Evolutionary conservation across 2,329 filamentous ascomycete genomes (phyloP), one percentile per base, ranked within the genome.

Genomic region (Colletotrichum spinosum): DNA sequence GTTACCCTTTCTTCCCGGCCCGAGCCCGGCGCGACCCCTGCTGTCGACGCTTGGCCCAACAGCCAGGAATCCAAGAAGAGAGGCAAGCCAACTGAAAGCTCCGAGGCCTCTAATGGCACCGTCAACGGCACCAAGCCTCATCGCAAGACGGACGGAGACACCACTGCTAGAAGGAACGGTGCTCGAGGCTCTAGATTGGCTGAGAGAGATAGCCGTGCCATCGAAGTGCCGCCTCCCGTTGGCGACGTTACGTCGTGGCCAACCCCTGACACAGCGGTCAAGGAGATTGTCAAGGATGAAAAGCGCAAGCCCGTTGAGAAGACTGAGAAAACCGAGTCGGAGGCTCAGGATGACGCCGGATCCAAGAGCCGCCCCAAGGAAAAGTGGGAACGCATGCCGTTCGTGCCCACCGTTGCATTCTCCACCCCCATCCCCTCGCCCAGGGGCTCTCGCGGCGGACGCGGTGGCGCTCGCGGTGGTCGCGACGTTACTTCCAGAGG

Each of bases 231-330:
- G 5, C 92, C 92, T 34, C 85, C 92, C 2, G 90, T 93, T 51
- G 89, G 87, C 64, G 94, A 98, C 76, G 85, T 92, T 54, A 82
- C 88, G 57, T 89, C 89, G 17, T 99, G 96, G 96, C 96, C 96
- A 13, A 98, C 95, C 3, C 94, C 94, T 0, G 93, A 97, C 71
- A 88, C 90, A 56, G 89, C 90, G 54, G 78, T 78, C 50, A 81
- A 84, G 69, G 93, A 96, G 70, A 88, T 90, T 53, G 77, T 78
- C 50, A 81, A 84, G 68, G 93, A 96, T 70, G 87, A 92, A 67
- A 92, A 92, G 79, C 90, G 90, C 73, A 94, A 93, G 77, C 79
- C 83, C 2, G 83, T 88, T 57, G 85, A 90, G 60, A 80, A 82
- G 57, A 78, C 82, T 38, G 81, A 87, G 25, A 83, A 84, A 11